phyloP scores from a whole-genome alignment of 768 basidiomycete genomes.

The Hydnum rufescens region DNA sequence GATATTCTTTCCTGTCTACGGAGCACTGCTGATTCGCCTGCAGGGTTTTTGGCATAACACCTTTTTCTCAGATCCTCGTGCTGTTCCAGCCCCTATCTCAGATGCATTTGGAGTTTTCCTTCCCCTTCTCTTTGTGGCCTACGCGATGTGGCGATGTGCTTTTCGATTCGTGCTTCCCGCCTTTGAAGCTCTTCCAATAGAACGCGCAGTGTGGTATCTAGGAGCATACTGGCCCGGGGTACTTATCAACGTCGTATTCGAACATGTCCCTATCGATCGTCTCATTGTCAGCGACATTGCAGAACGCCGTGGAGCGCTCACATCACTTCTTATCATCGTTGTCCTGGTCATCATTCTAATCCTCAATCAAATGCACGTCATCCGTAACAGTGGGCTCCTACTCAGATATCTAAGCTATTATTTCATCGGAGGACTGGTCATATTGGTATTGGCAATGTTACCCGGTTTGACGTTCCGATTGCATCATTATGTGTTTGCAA shows the following conservation, averaged over 20 bases:
- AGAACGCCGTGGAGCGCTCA: conserved; percentile 44
- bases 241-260: conserved; percentile 49
- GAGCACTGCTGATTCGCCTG: conserved; percentile 12
- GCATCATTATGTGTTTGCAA: conserved; percentile 68
- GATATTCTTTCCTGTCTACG: neutral
- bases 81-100: conserved; percentile 45
- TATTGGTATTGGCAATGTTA: conserved; percentile 43
- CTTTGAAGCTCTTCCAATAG: conserved; percentile 48
- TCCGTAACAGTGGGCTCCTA: conserved; percentile 71
- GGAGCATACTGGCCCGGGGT: conserved; percentile 63
- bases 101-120: conserved; percentile 61
- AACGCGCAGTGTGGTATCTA: conserved; percentile 54
- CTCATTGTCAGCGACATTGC: conserved; percentile 50
- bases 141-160: conserved; percentile 59
- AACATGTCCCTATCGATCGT: conserved; percentile 55
- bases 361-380: conserved; percentile 61
- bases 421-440: conserved; percentile 40
- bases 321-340: conserved; percentile 46
- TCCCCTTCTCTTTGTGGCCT: conserved; percentile 56
- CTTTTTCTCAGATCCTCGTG: conserved; percentile 56
- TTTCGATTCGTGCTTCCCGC: conserved; percentile 55
- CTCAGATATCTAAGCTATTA: conserved; percentile 63
- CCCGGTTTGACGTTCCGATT: conserved; percentile 50
- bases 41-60: conserved; percentile 59
- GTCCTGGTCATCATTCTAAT: conserved; percentile 38